Evolutionary conservation across 768 basidiomycete species (phyloP), one percentile per base, ranked within the genome.

Genomic region (Russula sp.): DNA sequence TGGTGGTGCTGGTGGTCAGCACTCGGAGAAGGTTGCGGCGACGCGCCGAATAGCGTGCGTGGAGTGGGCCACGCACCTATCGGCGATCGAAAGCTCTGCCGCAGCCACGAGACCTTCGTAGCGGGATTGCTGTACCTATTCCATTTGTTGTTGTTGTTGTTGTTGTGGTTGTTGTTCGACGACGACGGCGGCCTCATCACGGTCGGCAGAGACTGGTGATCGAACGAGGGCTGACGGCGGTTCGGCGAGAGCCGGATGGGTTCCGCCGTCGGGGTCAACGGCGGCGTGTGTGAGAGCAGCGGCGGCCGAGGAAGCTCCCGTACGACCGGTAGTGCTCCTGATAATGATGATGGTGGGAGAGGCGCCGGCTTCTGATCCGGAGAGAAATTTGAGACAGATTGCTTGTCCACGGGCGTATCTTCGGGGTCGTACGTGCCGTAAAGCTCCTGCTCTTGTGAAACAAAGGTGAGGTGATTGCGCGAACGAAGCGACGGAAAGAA

Each of bases 381-480:
- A 20, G 63, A 25, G 8, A 51, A 32, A 2, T 38, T 57, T 5
- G 58, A 25, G 25, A 11, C 2, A 7, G 4, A 13, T 43, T 66
- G 58, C 47, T 13, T 38, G 22, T 61, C 59, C 5, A n/a, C 16
- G 3, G 22, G 41, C 5, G 36, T 7, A 3, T 43, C 56, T 3
- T 56, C 59, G 13, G 54, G 20, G n/a, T 65, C 63, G 10, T 66
- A 67, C 10, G 58, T 65, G 11, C 65, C 63, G 35, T 54, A 65
- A 1, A 58, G 25, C n/a, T 67, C 66, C 20, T 67, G 65, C 34
- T 66, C 66, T n/a, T 66, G 63, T 9, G 63, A 65, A 13, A 58
- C 56, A 9, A 46, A 52, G n/a, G 55, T 58, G 43, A 59, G 54
- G 13, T 59, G 59, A 38, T 58, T 56, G 36, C 54, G 60, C 32